A percentile compares a stretch with the other conserved stretches of the same genome.
Conservation (phyloP, 2,329 filamentous ascomycete genomes). For the Cyanodermella asteris region DNA sequence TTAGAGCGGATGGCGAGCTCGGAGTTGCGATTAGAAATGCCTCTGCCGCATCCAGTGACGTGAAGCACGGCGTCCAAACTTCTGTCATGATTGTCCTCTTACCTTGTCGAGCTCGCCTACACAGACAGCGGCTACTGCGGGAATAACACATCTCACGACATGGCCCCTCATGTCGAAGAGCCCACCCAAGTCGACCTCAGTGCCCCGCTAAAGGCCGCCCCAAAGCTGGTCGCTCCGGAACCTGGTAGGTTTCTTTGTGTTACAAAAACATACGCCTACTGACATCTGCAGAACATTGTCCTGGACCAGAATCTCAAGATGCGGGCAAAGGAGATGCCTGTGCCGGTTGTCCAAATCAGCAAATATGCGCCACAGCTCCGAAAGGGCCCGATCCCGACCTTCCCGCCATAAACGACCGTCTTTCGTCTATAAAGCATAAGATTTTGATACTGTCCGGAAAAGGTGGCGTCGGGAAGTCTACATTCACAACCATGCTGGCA, state of each 20-base stretch:
- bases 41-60: no score
- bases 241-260: no score
- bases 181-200: slow-evolving; percentile 49
- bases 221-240: slow-evolving; percentile 77
- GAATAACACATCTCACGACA: no score
- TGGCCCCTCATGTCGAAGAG: slow-evolving; percentile 67
- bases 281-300: slow-evolving; percentile 54
- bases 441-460: slow-evolving; percentile 85
- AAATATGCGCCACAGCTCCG: slow-evolving; percentile 79
- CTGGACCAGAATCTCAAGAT: slow-evolving; percentile 41
- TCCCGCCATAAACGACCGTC: slow-evolving; percentile 61
- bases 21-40: no score
- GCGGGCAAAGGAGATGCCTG: slow-evolving; percentile 56
- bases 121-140: no score
- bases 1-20: no score
- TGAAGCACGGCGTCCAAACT: no score
- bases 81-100: no score
- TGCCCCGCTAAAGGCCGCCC: slow-evolving; percentile 55
- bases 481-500: slow-evolving; percentile 69
- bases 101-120: no score
- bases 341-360: slow-evolving; percentile 85
- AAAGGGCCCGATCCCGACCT: slow-evolving; percentile 94
- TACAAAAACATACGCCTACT: slow-evolving; percentile 2
- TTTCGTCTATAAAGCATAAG: slow-evolving; percentile 70
- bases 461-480: slow-evolving; percentile 91